Percentiles rank a stretch among this genome's conserved stretches.
These are phyloP conservation scores for Venturia nashicola DNA, from an alignment of 2,329 filamentous ascomycete species.

Conservation along the genomic window DNA sequence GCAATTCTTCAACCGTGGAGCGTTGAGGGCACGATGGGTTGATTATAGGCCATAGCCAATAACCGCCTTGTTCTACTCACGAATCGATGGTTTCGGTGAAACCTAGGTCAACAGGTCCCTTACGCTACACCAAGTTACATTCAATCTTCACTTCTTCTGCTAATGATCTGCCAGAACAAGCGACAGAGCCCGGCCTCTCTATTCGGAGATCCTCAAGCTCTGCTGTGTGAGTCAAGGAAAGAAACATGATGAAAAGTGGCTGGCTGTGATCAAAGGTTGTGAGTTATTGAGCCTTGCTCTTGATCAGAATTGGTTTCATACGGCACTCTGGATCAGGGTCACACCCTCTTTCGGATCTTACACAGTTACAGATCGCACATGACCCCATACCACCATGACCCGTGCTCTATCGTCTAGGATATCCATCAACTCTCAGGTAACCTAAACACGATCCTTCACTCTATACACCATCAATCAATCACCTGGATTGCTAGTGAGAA, in stretches of 20 bases:
- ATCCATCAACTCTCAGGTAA: not conserved
- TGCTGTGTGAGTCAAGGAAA: too few relatives aligned
- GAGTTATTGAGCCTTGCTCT: not conserved
- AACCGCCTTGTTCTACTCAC: too few relatives aligned
- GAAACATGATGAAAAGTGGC: not conserved
- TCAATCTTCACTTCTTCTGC: too few relatives aligned
- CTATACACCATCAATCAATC: not conserved
- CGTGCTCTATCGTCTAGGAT: not conserved
- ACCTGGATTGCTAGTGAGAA: not conserved
- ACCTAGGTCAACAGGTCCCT: too few relatives aligned
- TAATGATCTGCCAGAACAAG: too few relatives aligned
- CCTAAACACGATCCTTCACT: not conserved
- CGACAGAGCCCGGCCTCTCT: too few relatives aligned
- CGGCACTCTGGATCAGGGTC: not conserved
- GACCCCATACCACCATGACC: not conserved
- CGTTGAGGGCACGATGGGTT: too few relatives aligned
- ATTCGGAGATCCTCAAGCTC: too few relatives aligned
- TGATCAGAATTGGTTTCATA: not conserved
- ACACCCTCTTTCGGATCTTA: not conserved
- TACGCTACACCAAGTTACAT: too few relatives aligned
- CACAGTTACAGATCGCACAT: not conserved
- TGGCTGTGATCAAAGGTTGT: not conserved
- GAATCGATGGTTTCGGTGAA: too few relatives aligned
- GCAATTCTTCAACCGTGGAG: too few relatives aligned
- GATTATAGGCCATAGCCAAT: too few relatives aligned